Percentiles rank a stretch among this genome's conserved stretches.
Conservation (phyloP, 2,329 filamentous ascomycete genomes). For the Gremmenia infestans region DNA sequence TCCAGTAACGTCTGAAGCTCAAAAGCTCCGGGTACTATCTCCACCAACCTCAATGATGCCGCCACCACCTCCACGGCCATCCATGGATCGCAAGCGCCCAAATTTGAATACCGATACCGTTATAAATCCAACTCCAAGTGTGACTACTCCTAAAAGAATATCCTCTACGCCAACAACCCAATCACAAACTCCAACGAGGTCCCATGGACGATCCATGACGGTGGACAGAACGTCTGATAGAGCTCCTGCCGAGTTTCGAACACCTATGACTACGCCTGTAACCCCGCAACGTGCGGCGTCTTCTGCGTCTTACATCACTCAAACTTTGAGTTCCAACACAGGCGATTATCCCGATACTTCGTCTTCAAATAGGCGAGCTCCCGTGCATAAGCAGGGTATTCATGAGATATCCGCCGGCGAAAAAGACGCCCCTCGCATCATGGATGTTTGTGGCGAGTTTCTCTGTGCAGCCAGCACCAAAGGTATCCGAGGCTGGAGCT, state of each 20-base stretch:
- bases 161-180: slow-evolving; percentile 44
- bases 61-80: slow-evolving; percentile 25
- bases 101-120: slow-evolving; percentile 10
- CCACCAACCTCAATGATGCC: slow-evolving; percentile 18
- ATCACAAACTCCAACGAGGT: slow-evolving; percentile 38
- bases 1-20: slow-evolving; percentile 22
- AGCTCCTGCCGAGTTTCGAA: slow-evolving; percentile 35
- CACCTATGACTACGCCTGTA: slow-evolving; percentile 21
- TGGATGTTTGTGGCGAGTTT: slow-evolving; percentile 83
- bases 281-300: slow-evolving; percentile 7
- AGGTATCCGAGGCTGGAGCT: slow-evolving; percentile 82
- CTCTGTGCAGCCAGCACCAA: slow-evolving; percentile 79
- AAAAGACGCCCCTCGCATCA: slow-evolving; percentile 78
- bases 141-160: slow-evolving; percentile 39
- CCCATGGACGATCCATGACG: slow-evolving; percentile 45
- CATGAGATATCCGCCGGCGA: slow-evolving; percentile 69
- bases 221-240: slow-evolving; percentile 42
- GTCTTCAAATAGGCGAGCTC: slow-evolving; percentile 77
- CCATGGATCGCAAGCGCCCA: slow-evolving; percentile 24
- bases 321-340: slow-evolving; percentile 13
- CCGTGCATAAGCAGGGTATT: slow-evolving; percentile 66
- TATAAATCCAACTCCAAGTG: slow-evolving; percentile 6
- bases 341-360: slow-evolving; percentile 76
- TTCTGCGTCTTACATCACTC: slow-evolving; percentile 11
- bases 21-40: slow-evolving; percentile 20